Conservation (phyloP, 371 early-diverging fungal species). For the Mucor indicus region DNA sequence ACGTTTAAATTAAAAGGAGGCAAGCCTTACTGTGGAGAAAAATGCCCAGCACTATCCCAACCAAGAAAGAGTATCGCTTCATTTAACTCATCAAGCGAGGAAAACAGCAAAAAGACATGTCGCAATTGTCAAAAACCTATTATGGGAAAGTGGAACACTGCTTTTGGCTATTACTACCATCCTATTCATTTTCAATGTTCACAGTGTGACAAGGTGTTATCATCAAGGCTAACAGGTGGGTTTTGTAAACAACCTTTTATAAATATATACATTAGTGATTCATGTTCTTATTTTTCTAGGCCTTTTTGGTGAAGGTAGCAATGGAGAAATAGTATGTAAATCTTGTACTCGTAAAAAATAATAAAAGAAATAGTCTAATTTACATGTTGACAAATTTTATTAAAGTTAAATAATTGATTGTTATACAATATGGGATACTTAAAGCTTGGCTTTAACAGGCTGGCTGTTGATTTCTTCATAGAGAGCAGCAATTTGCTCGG, state of each 20-base stretch:
- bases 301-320: conserved; percentile 9
- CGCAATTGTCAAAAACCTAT: conserved; percentile 35
- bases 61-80: not conserved
- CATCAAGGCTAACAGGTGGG: conserved; percentile 18
- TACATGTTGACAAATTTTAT: not conserved
- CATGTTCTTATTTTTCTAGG: conserved; percentile 2
- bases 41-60: conserved; percentile 61
- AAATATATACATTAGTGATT: not conserved
- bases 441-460: conserved; percentile 24
- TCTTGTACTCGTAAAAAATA: conserved; percentile 11
- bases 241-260: no score
- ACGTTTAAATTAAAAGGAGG: conserved; percentile 53
- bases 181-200: conserved; percentile 52
- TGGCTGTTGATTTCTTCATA: conserved; percentile 42
- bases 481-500: conserved; percentile 56
- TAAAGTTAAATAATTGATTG: not conserved
- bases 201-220: conserved; percentile 42
- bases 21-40: conserved; percentile 60
- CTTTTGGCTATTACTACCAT: conserved; percentile 52
- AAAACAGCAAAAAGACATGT: conserved; percentile 24
- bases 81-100: not conserved
- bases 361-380: not conserved
- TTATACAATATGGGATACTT: not conserved
- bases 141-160: conserved; percentile 45
- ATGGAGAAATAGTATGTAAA: conserved; percentile 19